These are phyloP conservation scores for Arabis hirsuta DNA, from an alignment of 345 rosid genomes.

Conservation along the genomic window DNA sequence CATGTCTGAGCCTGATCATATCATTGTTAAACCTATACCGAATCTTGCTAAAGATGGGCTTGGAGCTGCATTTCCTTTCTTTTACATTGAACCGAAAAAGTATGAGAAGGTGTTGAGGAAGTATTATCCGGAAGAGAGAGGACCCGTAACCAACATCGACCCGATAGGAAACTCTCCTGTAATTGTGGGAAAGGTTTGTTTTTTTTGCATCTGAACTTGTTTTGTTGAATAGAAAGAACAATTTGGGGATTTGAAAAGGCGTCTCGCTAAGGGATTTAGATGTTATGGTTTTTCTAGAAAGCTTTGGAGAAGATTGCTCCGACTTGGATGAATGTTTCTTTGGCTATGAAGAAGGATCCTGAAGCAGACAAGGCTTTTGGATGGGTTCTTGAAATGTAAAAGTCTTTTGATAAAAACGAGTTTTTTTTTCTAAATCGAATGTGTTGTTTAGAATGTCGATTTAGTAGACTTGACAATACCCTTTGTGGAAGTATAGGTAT, in stretches of 20 bases:
- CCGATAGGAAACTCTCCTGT: constrained; percentile 99
- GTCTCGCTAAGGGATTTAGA: not conserved
- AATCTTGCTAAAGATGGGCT: constrained; percentile 79
- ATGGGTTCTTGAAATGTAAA: constrained; percentile 99
- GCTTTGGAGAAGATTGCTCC: constrained; percentile 93
- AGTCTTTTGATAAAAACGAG: not conserved
- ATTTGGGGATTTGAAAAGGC: constrained; percentile 11
- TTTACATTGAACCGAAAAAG: constrained; percentile 92
- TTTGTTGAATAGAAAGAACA: constrained; percentile 4
- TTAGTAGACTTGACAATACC: constrained; percentile 1
- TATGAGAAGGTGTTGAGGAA: constrained; percentile 74
- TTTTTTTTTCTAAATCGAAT: not conserved
- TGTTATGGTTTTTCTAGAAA: constrained; percentile 49
- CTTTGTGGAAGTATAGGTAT: constrained; percentile 61
- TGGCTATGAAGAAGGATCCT: constrained; percentile 99
- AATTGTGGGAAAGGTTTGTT: constrained; percentile 76
- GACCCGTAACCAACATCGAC: constrained; percentile 79
- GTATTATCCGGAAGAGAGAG: constrained; percentile 81
- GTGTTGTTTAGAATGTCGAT: not conserved
- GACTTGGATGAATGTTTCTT: constrained; percentile 97
- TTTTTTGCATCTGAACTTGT: not conserved
- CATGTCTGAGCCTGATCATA: constrained; percentile 98
- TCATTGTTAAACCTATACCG: constrained; percentile 94
- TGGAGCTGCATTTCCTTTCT: constrained; percentile 98
- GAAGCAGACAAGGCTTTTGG: constrained; percentile 96